phyloP scores from a whole-genome alignment of 164 flowering plant genomes.

The Vitis rotundifolia region DNA sequence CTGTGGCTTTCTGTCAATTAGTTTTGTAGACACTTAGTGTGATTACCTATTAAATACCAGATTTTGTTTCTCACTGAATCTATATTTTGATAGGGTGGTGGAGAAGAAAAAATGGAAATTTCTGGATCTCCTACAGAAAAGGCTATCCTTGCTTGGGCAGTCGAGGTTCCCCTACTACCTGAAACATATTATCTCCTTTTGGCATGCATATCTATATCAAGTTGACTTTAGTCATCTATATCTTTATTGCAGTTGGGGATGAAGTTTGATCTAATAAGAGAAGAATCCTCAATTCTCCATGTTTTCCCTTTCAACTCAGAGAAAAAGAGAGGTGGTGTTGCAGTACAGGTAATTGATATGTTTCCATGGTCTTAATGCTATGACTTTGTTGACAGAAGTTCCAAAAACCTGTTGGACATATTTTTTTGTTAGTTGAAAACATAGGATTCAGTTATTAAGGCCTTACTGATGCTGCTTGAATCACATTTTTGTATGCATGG shows the following conservation, averaged over 20 bases:
- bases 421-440: neutral
- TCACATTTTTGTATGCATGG: neutral
- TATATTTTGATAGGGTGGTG: constrained; percentile 33
- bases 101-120: constrained; percentile 26
- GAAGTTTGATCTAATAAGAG: constrained; percentile 39
- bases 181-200: neutral
- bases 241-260: constrained; percentile 40
- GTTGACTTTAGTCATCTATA: neutral
- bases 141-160: constrained; percentile 54
- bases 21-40: neutral
- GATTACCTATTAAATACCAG: neutral
- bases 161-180: constrained; percentile 22
- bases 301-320: constrained; percentile 57
- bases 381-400: neutral
- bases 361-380: neutral
- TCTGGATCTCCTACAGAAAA: constrained; percentile 55
- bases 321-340: constrained; percentile 55
- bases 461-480: neutral
- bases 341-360: constrained; percentile 30
- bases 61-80: constrained; percentile 6
- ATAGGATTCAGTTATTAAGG: neutral
- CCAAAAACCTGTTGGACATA: neutral
- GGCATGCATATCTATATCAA: neutral
- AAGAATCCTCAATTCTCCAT: constrained; percentile 33
- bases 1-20: neutral